Conservation (phyloP, 2,329 filamentous ascomycete species). For the Diaporthe sp. region DNA sequence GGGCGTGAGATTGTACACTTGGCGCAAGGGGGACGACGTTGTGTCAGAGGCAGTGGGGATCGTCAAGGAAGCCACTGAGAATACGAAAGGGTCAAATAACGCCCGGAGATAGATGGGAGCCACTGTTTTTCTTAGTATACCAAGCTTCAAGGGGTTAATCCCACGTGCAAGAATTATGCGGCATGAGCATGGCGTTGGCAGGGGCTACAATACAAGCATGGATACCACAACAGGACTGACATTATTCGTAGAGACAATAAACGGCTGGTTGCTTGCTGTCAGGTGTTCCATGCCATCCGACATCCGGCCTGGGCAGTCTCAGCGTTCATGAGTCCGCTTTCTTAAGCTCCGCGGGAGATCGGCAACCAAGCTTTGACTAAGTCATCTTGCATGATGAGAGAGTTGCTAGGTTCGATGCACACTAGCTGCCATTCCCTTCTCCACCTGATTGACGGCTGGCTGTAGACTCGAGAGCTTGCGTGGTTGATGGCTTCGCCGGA, state of each 20-base stretch:
- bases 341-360: constrained; percentile 16
- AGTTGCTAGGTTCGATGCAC: neutral
- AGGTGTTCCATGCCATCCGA: neutral
- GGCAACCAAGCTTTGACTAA: constrained; percentile 16
- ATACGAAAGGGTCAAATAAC: constrained; percentile 49
- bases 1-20: constrained; percentile 79
- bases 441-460: neutral
- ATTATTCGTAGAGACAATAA: neutral
- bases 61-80: constrained; percentile 68
- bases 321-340: neutral
- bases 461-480: no score
- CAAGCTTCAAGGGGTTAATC: neutral
- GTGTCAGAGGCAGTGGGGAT: constrained; percentile 75
- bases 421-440: neutral
- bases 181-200: constrained; percentile 36
- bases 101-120: neutral
- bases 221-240: neutral
- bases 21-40: constrained; percentile 81
- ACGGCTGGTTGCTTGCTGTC: neutral
- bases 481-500: constrained; percentile 10
- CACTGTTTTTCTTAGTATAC: neutral
- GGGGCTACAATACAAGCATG: neutral
- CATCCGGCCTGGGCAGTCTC: no score
- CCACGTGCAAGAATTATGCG: neutral
- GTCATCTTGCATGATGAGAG: neutral